Conservation (phyloP, 2,329 filamentous ascomycete species). For the Hortaea sp. region DNA sequence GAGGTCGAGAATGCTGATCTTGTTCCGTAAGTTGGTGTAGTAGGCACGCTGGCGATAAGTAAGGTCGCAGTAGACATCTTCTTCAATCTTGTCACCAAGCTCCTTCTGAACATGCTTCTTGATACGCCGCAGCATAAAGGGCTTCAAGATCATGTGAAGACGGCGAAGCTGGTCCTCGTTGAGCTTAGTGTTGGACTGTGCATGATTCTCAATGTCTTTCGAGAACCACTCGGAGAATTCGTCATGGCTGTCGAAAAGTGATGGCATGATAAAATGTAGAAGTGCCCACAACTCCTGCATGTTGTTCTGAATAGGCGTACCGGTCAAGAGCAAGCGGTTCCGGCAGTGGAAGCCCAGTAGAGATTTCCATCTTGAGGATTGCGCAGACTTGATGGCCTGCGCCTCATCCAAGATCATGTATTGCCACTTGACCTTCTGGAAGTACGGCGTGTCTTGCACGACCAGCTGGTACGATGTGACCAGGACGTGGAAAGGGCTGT, state of each 20-base stretch:
- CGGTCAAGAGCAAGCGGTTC: constrained; percentile 84
- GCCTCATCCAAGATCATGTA: constrained; percentile 99
- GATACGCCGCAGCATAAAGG: constrained; percentile 98
- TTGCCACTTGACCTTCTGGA: constrained; percentile 99
- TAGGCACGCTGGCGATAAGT: constrained; percentile 93
- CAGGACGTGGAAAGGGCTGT: constrained; percentile 89
- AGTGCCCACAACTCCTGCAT: constrained; percentile 99
- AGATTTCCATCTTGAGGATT: constrained; percentile 94
- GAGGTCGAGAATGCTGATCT: constrained; percentile 97
- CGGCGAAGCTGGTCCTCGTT: constrained; percentile 96
- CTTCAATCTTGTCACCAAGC: constrained; percentile 95
- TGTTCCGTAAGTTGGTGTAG: constrained; percentile 85
- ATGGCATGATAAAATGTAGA: constrained; percentile 99
- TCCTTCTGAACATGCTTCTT: constrained; percentile 99
- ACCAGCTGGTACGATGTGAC: constrained; percentile 97
- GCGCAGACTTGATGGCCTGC: constrained; percentile 96
- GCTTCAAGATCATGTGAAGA: constrained; percentile 97
- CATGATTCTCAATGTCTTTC: constrained; percentile 94
- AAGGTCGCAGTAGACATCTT: constrained; percentile 91
- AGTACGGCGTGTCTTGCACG: constrained; percentile 90
- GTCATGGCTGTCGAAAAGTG: constrained; percentile 86
- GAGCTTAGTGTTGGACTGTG: constrained; percentile 97
- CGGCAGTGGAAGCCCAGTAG: constrained; percentile 88
- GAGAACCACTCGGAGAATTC: constrained; percentile 93
- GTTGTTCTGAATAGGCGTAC: constrained; percentile 98